Conservation (phyloP, 192 early-diverging fungal species). For the Spizellomyces sp. region DNA sequence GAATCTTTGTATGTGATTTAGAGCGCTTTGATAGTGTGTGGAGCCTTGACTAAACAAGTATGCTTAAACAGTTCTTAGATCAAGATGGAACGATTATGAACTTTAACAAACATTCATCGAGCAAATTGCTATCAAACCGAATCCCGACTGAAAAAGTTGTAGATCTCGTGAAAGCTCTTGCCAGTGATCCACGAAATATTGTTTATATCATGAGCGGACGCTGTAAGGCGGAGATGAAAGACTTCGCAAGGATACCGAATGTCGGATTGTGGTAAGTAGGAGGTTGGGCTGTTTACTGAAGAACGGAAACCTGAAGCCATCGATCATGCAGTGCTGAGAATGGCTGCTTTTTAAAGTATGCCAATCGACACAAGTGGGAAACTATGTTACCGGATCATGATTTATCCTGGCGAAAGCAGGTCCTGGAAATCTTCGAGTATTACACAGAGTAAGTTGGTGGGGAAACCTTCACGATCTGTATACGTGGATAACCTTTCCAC, state of each 20-base stretch:
- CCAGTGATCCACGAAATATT: slow-evolving; percentile 41
- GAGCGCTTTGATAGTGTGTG: not conserved
- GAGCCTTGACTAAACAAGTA: not conserved
- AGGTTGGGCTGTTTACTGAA: not conserved
- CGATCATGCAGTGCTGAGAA: slow-evolving; percentile 64
- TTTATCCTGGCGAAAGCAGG: slow-evolving; percentile 67
- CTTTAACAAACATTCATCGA: slow-evolving; percentile 35
- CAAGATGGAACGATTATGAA: slow-evolving; percentile 50
- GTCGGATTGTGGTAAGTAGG: slow-evolving; percentile 45
- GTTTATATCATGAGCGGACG: slow-evolving; percentile 55
- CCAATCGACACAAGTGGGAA: slow-evolving; percentile 63
- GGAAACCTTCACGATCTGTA: not conserved
- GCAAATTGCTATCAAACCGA: slow-evolving; percentile 23
- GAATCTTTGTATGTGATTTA: slow-evolving; percentile 40
- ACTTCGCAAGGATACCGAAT: slow-evolving; percentile 42
- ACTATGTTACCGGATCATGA: slow-evolving; percentile 55
- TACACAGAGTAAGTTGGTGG: slow-evolving; percentile 65
- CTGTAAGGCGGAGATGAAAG: slow-evolving; percentile 35
- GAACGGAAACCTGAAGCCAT: not conserved
- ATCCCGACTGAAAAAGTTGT: slow-evolving; percentile 27
- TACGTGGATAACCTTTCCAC: not conserved
- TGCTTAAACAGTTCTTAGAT: slow-evolving; percentile 41
- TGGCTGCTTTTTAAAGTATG: slow-evolving; percentile 68
- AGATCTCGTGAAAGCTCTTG: slow-evolving; percentile 25
- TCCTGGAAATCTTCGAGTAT: slow-evolving; percentile 80